Conservation (phyloP, 2,329 filamentous ascomycete species). For the Thielaviopsis punctulata region DNA sequence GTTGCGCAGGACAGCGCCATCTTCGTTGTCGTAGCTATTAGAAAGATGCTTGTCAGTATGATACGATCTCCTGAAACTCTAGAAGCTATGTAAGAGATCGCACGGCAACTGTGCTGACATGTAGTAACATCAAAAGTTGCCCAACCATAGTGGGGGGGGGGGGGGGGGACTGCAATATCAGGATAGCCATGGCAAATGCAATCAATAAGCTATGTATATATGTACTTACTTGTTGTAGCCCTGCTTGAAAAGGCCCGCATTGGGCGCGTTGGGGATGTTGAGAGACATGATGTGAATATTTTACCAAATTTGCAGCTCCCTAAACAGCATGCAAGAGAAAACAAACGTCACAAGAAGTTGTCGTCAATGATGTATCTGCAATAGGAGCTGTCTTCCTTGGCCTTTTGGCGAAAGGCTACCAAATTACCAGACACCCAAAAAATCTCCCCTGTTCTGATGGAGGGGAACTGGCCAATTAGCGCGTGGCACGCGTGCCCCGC, state of each 20-base stretch:
- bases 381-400: slow-evolving; percentile 8
- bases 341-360: slow-evolving; percentile 8
- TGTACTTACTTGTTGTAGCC: slow-evolving; percentile 79
- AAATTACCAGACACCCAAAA: slow-evolving; percentile 9
- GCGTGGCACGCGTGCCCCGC: slow-evolving; percentile 12
- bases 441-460: slow-evolving; percentile 9
- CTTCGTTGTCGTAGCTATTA: slow-evolving; percentile 87
- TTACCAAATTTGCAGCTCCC: slow-evolving; percentile 1
- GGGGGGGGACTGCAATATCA: slow-evolving; percentile 12
- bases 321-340: slow-evolving; percentile 1
- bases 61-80: not conserved
- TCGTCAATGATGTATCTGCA: slow-evolving; percentile 7
- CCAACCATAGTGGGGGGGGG: slow-evolving; percentile 8
- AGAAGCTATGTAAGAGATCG: not conserved
- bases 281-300: slow-evolving; percentile 58
- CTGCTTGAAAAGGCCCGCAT: slow-evolving; percentile 83
- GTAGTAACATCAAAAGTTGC: not conserved
- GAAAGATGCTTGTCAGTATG: slow-evolving; percentile 18
- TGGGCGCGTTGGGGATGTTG: slow-evolving; percentile 85
- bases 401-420: slow-evolving; percentile 8
- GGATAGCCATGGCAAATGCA: slow-evolving; percentile 6
- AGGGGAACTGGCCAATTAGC: slow-evolving; percentile 12
- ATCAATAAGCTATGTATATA: slow-evolving; percentile 8
- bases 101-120: not conserved
- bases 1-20: slow-evolving; percentile 95